Conservation (phyloP, 2,329 filamentous ascomycete genomes). For the Aspergillus spinulosporus region DNA sequence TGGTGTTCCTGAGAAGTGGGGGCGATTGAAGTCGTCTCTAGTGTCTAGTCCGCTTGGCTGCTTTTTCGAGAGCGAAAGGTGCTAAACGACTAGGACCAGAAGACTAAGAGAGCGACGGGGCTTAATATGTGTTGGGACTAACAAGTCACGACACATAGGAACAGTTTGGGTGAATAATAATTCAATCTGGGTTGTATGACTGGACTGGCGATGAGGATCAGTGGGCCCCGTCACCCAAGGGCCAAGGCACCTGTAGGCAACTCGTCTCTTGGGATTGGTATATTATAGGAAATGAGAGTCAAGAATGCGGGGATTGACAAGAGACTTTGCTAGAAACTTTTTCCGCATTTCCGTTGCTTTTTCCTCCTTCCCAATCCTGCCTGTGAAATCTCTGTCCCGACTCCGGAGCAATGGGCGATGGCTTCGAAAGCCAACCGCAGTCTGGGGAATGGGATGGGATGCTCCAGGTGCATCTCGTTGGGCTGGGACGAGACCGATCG, state of each 20-base stretch:
- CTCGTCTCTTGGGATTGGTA: conserved; percentile 10
- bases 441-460: not conserved
- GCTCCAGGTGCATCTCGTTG: not conserved
- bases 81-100: not conserved
- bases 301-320: conserved; percentile 7
- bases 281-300: not conserved
- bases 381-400: not conserved
- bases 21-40: conserved; percentile 1
- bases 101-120: not conserved
- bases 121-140: not conserved
- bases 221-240: conserved; percentile 11
- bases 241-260: conserved; percentile 21
- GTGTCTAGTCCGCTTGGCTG: conserved; percentile 5
- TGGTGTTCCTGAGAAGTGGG: conserved; percentile 12
- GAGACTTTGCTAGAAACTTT: conserved; percentile 10
- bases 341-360: not conserved
- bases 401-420: conserved; percentile 5
- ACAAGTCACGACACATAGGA: conserved; percentile 1
- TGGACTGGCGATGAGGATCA: conserved; percentile 10
- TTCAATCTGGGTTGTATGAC: conserved; percentile 13
- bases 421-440: not conserved
- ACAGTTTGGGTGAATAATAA: conserved; percentile 16
- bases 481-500: not conserved
- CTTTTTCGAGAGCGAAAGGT: not conserved
- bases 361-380: not conserved